These are phyloP conservation scores for Amanita pallidorosea DNA, from an alignment of 768 basidiomycete genomes.

Conservation along the genomic window DNA sequence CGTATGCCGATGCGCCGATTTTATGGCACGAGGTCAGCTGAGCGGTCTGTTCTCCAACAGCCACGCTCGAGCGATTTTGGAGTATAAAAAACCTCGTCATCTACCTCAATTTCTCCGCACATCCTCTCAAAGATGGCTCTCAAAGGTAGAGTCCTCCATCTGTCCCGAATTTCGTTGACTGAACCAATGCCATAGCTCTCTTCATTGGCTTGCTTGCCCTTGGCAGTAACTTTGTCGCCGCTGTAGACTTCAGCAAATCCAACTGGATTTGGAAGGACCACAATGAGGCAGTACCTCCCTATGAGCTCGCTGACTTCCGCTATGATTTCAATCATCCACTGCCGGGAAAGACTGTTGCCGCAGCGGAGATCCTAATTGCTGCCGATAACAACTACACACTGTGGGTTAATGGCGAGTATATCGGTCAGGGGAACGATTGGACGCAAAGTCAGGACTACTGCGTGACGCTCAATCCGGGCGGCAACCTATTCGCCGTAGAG, in stretches of 20 bases:
- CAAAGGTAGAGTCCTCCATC: not conserved
- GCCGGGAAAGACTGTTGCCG: constrained; percentile 16
- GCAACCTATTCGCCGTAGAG: constrained; percentile 22
- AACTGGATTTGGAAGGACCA: constrained; percentile 23
- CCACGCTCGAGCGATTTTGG: not conserved
- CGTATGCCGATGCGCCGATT: not conserved
- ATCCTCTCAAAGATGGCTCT: not conserved
- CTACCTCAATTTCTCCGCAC: not conserved
- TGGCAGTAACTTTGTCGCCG: not conserved
- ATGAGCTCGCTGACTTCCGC: constrained; percentile 10
- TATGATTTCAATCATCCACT: constrained; percentile 8
- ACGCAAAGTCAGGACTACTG: constrained; percentile 16
- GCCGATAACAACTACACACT: constrained; percentile 21
- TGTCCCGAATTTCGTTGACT: not conserved
- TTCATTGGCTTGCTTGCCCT: not conserved
- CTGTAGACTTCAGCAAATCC: not conserved
- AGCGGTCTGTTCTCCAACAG: not conserved
- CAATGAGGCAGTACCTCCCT: constrained; percentile 8
- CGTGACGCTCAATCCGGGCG: constrained; percentile 14
- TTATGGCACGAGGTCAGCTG: not conserved
- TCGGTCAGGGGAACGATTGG: constrained; percentile 15
- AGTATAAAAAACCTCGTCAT: not conserved
- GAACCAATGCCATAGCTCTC: not conserved
- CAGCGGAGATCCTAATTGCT: constrained; percentile 20
- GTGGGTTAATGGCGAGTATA: constrained; percentile 18